A percentile compares a stretch with the other conserved stretches of the same genome.
Evolutionary conservation across 208 protist genomes (phyloP).

Genomic region (Trichomonas gallinae): DNA sequence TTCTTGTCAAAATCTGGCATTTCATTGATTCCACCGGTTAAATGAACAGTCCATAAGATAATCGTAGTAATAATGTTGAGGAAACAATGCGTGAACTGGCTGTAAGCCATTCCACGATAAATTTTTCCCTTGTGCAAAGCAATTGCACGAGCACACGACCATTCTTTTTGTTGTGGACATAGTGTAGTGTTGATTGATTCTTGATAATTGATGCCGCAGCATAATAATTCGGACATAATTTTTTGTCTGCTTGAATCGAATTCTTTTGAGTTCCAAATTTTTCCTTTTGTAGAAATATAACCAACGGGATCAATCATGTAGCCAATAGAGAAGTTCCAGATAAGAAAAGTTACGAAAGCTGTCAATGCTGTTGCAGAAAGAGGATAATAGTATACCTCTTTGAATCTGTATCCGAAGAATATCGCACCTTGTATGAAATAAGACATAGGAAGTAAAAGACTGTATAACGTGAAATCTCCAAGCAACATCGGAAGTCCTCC

Average conservation of each 20-base stretch:
- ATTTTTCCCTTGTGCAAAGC: background rate
- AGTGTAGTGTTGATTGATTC: background rate
- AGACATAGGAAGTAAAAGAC: background rate
- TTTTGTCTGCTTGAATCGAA: background rate
- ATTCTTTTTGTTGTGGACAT: background rate
- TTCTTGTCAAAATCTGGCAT: background rate
- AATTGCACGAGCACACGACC: background rate
- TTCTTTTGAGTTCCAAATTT: background rate
- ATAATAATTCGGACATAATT: background rate
- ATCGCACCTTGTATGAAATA: background rate
- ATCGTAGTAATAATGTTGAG: background rate
- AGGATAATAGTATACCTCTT: background rate
- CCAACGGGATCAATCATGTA: background rate
- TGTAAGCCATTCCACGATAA: background rate
- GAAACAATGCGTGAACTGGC: background rate
- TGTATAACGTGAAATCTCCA: background rate
- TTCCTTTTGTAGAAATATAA: background rate
- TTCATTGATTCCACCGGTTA: background rate
- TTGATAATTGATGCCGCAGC: background rate
- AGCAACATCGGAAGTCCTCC: background rate
- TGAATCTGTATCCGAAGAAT: background rate
- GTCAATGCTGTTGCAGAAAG: background rate
- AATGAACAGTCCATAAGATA: background rate
- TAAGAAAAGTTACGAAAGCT: background rate
- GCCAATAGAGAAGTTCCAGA: background rate